Evolutionary conservation across 345 rosid genomes (phyloP), one percentile per base, ranked within the genome.

Genomic region (Acer negundo): DNA sequence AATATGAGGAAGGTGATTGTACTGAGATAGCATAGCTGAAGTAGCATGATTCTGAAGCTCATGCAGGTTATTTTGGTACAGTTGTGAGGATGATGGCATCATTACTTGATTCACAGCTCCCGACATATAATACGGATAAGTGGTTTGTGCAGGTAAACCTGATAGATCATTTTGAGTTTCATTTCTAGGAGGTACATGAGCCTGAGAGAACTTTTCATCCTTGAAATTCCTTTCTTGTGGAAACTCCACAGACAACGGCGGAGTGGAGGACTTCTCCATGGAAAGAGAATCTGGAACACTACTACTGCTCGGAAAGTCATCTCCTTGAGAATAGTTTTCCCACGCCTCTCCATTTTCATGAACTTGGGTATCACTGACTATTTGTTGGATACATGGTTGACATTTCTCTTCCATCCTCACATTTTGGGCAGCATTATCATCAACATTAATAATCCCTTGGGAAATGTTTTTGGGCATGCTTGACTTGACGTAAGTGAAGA

Each of bases 401-500:
- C 64, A 73, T 72, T 81, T 83, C 74, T 86, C 90, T 64, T 84
- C 87, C 44, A 74, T 63, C 63, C 79, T 83, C 77, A 42, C 67
- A 77, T 15, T 77, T 63, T 69, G 82, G 62, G 75, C 47, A 64
- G 75, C 73, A 67, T 49, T 76, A 58, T 80, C 88, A 20, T 81
- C 86, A 20, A 46, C 61, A 67, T 31, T 69, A 16, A 78, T 70
- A 75, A 65, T 31, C 44, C 77, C 83, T 42, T 74, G 75, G 68
- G 82, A 44, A 76, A n/a, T 80, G 62, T 28, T 84, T 75, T 80
- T 90, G 3, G 69, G 75, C 51, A 85, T 82, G 79, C 80, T 82
- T 42, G 97, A 89, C 81, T 93, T 96, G 59, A 91, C 97, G 20
- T 96, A 96, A 61, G 97, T 91, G 74, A 93, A 94, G 88, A 96